Evolutionary conservation across 805 yeast genomes (phyloP).

Genomic region (Wickerhamomyces ciferrii): DNA sequence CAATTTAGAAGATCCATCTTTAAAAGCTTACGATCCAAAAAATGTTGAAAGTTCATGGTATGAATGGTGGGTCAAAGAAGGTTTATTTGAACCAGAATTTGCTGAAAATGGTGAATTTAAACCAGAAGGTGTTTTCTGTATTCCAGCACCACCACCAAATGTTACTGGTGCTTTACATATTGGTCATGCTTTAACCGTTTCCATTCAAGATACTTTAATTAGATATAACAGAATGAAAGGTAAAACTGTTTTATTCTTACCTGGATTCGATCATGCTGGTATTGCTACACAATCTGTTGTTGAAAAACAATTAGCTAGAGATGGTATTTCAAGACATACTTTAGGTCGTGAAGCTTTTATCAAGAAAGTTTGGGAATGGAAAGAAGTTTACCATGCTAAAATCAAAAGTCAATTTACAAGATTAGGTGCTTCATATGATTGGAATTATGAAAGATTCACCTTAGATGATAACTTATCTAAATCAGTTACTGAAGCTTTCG

Average conservation of each 20-base stretch:
- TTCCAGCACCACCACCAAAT: constrained; percentile 99
- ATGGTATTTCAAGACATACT: constrained; percentile 89
- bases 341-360: constrained; percentile 88
- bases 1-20: constrained; percentile 86
- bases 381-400: constrained; percentile 82
- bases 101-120: constrained; percentile 66
- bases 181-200: constrained; percentile 94
- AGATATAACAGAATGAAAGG: constrained; percentile 98
- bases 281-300: constrained; percentile 98
- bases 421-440: constrained; percentile 95
- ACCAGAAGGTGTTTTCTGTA: constrained; percentile 80
- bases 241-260: constrained; percentile 84
- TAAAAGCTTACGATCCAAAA: constrained; percentile 89
- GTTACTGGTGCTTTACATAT: constrained; percentile 98
- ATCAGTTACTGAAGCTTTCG: constrained; percentile 89
- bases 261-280: constrained; percentile 99
- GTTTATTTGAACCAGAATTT: constrained; percentile 84
- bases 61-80: constrained; percentile 91
- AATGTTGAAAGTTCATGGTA: constrained; percentile 97
- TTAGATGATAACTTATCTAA: constrained; percentile 70
- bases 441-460: constrained; percentile 94
- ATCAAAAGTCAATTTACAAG: constrained; percentile 80
- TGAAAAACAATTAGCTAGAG: constrained; percentile 84
- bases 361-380: constrained; percentile 96
- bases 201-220: constrained; percentile 90